Conservation (phyloP, 345 rosid species). For the Heritiera fomes region DNA sequence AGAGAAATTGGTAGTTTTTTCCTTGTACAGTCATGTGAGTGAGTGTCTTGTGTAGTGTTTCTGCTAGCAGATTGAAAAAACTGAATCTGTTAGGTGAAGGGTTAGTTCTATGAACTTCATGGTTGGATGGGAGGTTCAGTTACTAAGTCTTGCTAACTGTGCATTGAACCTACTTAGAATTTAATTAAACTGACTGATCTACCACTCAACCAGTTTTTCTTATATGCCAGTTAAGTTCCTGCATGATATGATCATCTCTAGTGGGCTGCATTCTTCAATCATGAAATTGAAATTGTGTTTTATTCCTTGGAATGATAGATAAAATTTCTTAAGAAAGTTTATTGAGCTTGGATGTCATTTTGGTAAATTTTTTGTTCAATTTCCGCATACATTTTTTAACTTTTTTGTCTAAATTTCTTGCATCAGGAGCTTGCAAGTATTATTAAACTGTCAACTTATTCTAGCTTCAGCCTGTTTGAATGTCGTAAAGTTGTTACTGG, state of each 20-base stretch:
- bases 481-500: conserved; percentile 92
- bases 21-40: not conserved
- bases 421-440: conserved; percentile 93
- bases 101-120: not conserved
- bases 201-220: not conserved
- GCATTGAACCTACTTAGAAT: not conserved
- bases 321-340: not conserved
- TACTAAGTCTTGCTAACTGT: not conserved
- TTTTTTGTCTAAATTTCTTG: conserved; percentile 11
- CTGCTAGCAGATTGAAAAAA: not conserved
- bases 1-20: not conserved
- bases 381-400: not conserved
- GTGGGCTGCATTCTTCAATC: not conserved
- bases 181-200: not conserved
- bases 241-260: not conserved
- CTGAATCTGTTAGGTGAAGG: not conserved
- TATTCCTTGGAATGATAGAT: conserved; percentile 13
- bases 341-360: not conserved
- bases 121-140: conserved; percentile 16
- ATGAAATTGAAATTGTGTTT: not conserved
- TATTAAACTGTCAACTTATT: conserved; percentile 81
- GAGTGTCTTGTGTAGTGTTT: not conserved
- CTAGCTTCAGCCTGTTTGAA: conserved; percentile 94
- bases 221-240: not conserved
- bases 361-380: not conserved